Evolutionary conservation across 495 filamentous ascomycete genomes (phyloP), one percentile per base, ranked within the genome.

Genomic region (Platismatia glauca): DNA sequence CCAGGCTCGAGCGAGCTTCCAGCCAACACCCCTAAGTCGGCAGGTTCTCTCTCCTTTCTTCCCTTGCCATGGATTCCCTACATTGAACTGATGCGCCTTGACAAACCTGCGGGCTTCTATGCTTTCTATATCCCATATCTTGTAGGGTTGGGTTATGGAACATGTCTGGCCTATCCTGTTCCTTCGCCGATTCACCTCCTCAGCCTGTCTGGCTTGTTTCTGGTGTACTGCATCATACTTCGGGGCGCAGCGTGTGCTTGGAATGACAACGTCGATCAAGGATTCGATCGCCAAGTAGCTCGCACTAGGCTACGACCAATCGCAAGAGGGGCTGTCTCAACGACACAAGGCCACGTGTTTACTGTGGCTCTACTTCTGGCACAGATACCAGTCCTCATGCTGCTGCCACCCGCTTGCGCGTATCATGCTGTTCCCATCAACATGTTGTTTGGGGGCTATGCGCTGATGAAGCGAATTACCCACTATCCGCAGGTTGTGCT

Each of bases 181-280:
- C 41, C 63, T 1, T 22, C 62, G 0, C 48, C 57, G 7, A 27
- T 63, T 9, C 24, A 58, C 22, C 39, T 60, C 34, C 35, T n/a
- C 27, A 53, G 55, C 13, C 52, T 65, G 11, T 29, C 58, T 34
- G 24, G 12, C 0, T 15, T 18, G 9, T 39, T 60, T 33, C 38
- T 59, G 61, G 20, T 59, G n/a, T n/a, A 33, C 35, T 66, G 59
- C 41, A 60, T 74, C 61, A 55, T 78, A 48, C 48, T 76, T 22
- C 75, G 78, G 8, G 70, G 71, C 9, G 59, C 60, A 58, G 63
- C 68, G 24, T 77, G 74, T 57, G 67, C 73, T 7, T 80, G 76
- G 75, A 81, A 82, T 62, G 78, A 81, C 61, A 75, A 57, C 29
- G 34, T 77, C 1, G 78, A 82, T 60, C 65, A 64, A 15, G 70